phyloP scores from a whole-genome alignment of 495 filamentous ascomycete genomes.

The Poronia punctata region DNA sequence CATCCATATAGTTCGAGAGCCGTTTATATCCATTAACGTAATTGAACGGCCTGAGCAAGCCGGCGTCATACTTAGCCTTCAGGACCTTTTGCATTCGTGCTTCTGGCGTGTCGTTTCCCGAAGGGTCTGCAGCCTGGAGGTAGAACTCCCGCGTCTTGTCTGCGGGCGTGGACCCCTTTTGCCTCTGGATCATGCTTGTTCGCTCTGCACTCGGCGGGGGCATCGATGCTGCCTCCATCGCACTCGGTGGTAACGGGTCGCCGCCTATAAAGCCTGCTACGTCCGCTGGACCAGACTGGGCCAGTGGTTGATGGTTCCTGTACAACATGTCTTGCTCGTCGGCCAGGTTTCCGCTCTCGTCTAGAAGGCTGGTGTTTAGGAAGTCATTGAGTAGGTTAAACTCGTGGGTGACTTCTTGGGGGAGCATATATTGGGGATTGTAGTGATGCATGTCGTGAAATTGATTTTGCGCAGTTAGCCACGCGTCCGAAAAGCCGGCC shows the following conservation, averaged over 20 bases:
- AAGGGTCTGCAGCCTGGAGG: conserved; percentile 91
- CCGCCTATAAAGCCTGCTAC: conserved; percentile 23
- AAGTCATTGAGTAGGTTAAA: conserved; percentile 96
- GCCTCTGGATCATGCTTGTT: conserved; percentile 52
- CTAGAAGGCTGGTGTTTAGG: conserved; percentile 76
- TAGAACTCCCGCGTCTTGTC: conserved; percentile 94
- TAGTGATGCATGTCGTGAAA: conserved; percentile 92
- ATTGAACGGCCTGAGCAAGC: conserved; percentile 91
- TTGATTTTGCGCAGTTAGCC: conserved; percentile 60
- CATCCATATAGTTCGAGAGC: conserved; percentile 82
- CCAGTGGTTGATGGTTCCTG: conserved; percentile 24
- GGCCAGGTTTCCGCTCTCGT: conserved; percentile 62
- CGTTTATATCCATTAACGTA: conserved; percentile 94
- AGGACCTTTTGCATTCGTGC: conserved; percentile 93
- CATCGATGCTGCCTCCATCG: conserved; percentile 32
- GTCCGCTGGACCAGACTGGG: conserved; percentile 25
- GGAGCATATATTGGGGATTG: conserved; percentile 92
- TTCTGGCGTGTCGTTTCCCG: conserved; percentile 84
- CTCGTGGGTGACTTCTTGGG: conserved; percentile 88
- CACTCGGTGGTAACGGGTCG: conserved; percentile 35
- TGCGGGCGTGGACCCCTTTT: conserved; percentile 51
- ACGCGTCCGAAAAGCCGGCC: conserved; percentile 46
- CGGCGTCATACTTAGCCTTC: conserved; percentile 90
- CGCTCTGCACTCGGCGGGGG: conserved; percentile 43
- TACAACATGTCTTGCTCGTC: conserved; percentile 46